Conservation (phyloP, 1,139 yeast species). For the Saccharomyces hybrid region DNA sequence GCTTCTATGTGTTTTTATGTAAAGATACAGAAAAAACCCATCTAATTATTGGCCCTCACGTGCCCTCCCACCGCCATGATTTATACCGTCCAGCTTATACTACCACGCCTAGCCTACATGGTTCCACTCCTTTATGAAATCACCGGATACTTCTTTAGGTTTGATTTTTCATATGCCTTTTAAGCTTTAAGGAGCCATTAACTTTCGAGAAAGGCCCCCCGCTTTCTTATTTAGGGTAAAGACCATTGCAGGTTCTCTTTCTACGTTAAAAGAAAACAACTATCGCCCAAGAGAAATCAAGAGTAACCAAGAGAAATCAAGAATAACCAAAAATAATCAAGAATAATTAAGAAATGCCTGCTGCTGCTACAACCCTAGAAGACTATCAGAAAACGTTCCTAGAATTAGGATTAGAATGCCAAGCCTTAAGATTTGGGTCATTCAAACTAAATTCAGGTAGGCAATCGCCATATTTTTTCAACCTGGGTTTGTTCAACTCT, state of each 20-base stretch:
- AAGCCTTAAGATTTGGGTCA: constrained; percentile 78
- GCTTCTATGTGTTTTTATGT: no score
- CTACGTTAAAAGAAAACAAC: neutral
- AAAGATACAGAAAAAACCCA: neutral
- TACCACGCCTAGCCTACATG: neutral
- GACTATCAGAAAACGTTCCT: constrained; percentile 60
- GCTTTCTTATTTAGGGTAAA: neutral
- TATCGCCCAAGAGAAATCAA: no score
- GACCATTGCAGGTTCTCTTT: neutral
- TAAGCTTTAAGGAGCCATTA: neutral
- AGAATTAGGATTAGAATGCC: constrained; percentile 68
- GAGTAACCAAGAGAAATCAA: neutral
- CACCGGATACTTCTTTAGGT: neutral
- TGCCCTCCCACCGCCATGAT: neutral
- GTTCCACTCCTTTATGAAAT: neutral
- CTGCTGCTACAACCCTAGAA: constrained; percentile 24
- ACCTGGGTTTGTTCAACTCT: constrained; percentile 81
- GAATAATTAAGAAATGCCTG: neutral
- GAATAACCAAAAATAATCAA: neutral
- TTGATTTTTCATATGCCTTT: neutral
- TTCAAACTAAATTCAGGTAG: constrained; percentile 91
- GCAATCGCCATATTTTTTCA: constrained; percentile 92
- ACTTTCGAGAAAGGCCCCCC: neutral
- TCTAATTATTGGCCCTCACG: neutral
- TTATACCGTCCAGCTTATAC: neutral